These are phyloP conservation scores for Paraurostyla sp. DNA, from an alignment of 73 alveolate species.

Conservation along the genomic window DNA sequence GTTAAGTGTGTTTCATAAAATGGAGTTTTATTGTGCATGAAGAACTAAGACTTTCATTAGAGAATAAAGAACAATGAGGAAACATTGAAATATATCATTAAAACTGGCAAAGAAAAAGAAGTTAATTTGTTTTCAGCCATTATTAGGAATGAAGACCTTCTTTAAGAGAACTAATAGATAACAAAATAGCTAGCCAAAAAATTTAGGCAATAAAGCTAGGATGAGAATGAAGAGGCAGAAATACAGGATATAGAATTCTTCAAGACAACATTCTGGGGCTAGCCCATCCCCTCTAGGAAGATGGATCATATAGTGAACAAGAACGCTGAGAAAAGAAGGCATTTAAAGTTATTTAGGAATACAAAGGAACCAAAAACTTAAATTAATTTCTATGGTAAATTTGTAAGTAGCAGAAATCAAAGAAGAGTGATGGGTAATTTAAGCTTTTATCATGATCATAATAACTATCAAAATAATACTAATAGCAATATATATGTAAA, in stretches of 20 bases:
- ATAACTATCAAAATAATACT: neutral
- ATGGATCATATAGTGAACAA: neutral
- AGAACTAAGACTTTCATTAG: constrained; percentile 20
- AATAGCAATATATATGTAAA: too few species aligned
- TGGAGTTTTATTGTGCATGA: constrained; percentile 17
- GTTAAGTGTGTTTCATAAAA: constrained; percentile 22
- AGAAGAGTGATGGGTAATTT: too few species aligned
- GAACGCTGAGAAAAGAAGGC: neutral
- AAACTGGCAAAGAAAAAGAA: neutral
- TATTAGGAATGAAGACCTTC: neutral
- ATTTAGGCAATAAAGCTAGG: too few species aligned
- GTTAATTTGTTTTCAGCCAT: neutral
- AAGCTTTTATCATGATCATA: too few species aligned
- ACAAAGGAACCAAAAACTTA: neutral
- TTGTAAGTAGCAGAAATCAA: too few species aligned
- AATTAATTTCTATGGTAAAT: neutral
- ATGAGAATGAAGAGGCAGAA: neutral
- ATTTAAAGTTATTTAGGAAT: neutral
- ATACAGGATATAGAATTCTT: constrained; percentile 45
- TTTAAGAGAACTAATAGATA: neutral
- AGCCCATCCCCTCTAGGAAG: constrained; percentile 53
- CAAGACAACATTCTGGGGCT: constrained; percentile 51
- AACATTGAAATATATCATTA: constrained; percentile 39
- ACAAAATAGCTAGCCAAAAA: neutral
- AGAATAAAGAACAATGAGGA: constrained; percentile 61